Evolutionary conservation across 805 yeast genomes (phyloP), one percentile per base, ranked within the genome.

Genomic region (Kuraishia molischiana): DNA sequence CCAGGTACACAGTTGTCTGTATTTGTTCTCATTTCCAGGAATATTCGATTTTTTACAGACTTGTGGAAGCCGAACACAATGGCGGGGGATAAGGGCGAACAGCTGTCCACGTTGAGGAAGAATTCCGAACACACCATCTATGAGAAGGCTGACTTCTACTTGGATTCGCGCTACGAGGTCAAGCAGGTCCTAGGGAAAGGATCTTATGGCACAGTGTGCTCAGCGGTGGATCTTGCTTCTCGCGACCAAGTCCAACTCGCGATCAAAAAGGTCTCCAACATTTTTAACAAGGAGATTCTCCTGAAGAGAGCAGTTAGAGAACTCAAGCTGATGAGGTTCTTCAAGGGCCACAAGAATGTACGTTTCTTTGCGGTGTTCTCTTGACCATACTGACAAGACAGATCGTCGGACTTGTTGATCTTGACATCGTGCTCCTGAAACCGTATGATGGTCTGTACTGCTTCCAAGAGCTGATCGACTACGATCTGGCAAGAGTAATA

Each of bases 381-480:
- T n/a, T n/a, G n/a, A n/a, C n/a, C n/a, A n/a, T n/a, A n/a, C n/a
- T n/a, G n/a, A n/a, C n/a, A 3, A 26, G 17, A 5, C 41, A 67
- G 74, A 83, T 89, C 34, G 77, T 87, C 17, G 72, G 72, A 30
- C 62, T 89, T 37, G 56, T 84, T 17, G 94, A 87, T 49, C 65
- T 84, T 32, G 95, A 86, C 50, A 60, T 86, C 20, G 77, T 85
- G 13, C 61, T 69, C 32, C 60, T 64, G 20, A 63, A 67, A 39
- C 92, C 90, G 0, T 85, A 70, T 54, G 90, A 83, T 42, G 97
- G 97, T 0, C 66, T 89, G 20, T 89, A 89, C 53, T 84, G 95
- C 54, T 82, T 79, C 53, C 95, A 87, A 54, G 97, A 89, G 52
- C 64, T 83, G 41, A 75, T 83, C 48, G 95, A 85, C 47, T 79